These are phyloP conservation scores for Porphyra umbilicalis DNA, from an alignment of 31 red algal species.

Conservation along the genomic window DNA sequence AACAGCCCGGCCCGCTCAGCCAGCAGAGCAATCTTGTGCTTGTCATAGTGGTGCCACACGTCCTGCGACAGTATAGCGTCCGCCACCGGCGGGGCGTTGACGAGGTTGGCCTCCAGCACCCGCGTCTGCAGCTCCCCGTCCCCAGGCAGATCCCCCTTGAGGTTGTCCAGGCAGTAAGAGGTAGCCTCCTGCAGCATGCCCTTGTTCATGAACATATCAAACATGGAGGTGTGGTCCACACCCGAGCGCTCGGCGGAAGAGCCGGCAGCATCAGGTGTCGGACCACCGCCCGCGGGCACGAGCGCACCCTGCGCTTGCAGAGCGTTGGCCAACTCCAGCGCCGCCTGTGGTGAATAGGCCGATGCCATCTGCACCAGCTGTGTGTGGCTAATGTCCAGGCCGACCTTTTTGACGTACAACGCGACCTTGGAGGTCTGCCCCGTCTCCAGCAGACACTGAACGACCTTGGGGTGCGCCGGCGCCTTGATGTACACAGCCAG, in stretches of 20 bases:
- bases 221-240: conserved; percentile 78
- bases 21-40: conserved; percentile 79
- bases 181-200: conserved; percentile 94
- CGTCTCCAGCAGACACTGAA: conserved; percentile 81
- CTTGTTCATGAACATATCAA: conserved; percentile 91
- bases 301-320: conserved; percentile 62
- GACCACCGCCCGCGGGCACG: conserved; percentile 9
- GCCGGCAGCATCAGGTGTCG: neutral
- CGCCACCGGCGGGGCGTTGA: conserved; percentile 90
- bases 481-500: conserved; percentile 95
- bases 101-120: conserved; percentile 91
- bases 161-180: conserved; percentile 80
- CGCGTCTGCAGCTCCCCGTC: conserved; percentile 94
- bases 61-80: conserved; percentile 96
- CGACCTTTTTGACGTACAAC: conserved; percentile 84
- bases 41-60: conserved; percentile 93
- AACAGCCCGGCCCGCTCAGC: conserved; percentile 95
- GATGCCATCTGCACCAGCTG: conserved; percentile 82
- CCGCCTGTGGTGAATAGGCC: conserved; percentile 62
- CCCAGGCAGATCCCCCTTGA: conserved; percentile 79
- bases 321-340: conserved; percentile 91
- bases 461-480: conserved; percentile 84
- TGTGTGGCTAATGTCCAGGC: conserved; percentile 66
- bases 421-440: conserved; percentile 79
- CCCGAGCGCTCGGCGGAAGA: conserved; percentile 9